Evolutionary conservation across 305 asterid species (phyloP), one percentile per base, ranked within the genome.

Genomic region (Fraxinus ornus): DNA sequence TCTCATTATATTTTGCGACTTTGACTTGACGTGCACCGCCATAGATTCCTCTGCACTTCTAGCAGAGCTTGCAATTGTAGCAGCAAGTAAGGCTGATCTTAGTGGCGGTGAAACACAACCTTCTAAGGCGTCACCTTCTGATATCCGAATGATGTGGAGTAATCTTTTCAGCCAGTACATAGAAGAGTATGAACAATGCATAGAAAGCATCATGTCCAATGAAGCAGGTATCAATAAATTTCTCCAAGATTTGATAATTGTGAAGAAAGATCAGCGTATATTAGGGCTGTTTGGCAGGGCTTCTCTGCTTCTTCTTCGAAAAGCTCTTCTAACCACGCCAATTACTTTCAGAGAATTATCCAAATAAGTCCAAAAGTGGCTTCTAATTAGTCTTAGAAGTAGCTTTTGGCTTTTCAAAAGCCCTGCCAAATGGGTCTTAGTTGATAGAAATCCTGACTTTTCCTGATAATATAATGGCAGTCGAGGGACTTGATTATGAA

Each of bases 21-120:
- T 92, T 81, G 95, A 92, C 87, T 84, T 90, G 89, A 92, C 95
- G 15, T 92, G 95, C 85, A 78, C 93, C 19, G 85, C 89, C 28
- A 70, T 92, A 30, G 95, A 92, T 80, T 90, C 95, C 75, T 92
- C 93, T 84, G 87, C 93, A 77, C 90, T 92, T 87, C 81, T 92
- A 83, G 94, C 94, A 64, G 94, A 92, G 88, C 87, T 92, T 80
- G 92, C 95, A 47, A 90, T 92, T 76, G 85, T 85, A 76, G 83
- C 91, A 62, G 84, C 93, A 2, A 52, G 86, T 57, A 87, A 89
- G 73, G 79, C 85, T 44, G 72, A 73, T 78, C 62, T 70, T 39
- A 82, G 76, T 68, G 82, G 66, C 78, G 82, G 81, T 13, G 89
- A 81, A 78, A 79, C 85, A 15, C 79, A 80, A 13, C 47, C 70